Percentiles rank a stretch among this genome's conserved stretches.
These are phyloP conservation scores for Gliomastix tumulicola DNA, from an alignment of 2,329 filamentous ascomycete genomes.

Conservation along the genomic window DNA sequence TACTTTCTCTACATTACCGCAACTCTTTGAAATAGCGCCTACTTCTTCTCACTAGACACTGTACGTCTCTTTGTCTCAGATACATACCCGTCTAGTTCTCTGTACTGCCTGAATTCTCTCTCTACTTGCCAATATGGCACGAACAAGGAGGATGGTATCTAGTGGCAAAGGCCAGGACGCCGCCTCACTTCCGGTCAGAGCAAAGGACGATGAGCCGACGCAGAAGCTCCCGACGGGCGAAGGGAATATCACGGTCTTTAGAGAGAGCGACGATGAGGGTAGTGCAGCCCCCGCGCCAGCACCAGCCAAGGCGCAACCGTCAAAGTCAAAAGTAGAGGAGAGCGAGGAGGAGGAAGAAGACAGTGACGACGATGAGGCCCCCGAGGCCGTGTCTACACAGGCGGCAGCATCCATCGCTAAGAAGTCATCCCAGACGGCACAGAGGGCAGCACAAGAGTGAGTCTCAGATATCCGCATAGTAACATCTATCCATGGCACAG, in stretches of 20 bases:
- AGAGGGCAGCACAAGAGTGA: neutral
- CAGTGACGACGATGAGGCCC: constrained; percentile 48
- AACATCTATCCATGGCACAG: neutral
- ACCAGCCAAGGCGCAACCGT: constrained; percentile 5
- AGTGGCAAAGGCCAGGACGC: constrained; percentile 10
- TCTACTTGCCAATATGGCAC: too few relatives aligned
- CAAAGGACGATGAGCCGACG: constrained; percentile 18
- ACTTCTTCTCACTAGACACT: too few relatives aligned
- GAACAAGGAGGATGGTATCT: too few relatives aligned
- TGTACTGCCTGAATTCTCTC: too few relatives aligned
- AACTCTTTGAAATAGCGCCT: too few relatives aligned
- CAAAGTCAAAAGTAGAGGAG: constrained; percentile 11
- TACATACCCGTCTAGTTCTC: too few relatives aligned
- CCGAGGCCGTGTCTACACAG: constrained; percentile 50
- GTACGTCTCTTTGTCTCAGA: too few relatives aligned
- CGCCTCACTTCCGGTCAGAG: constrained; percentile 23
- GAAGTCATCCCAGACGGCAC: neutral
- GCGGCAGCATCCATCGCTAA: constrained; percentile 38
- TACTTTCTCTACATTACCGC: too few relatives aligned
- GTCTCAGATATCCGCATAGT: too few relatives aligned
- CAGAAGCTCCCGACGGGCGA: constrained; percentile 9
- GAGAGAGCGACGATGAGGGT: constrained; percentile 22
- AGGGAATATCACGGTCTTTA: constrained; percentile 24
- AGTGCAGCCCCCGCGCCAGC: constrained; percentile 2
- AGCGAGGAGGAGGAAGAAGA: constrained; percentile 31